A percentile compares a stretch with the other conserved stretches of the same genome.
phyloP scores from a whole-genome alignment of 2,329 filamentous ascomycete species.

The Calonectria pseudoreteaudii region DNA sequence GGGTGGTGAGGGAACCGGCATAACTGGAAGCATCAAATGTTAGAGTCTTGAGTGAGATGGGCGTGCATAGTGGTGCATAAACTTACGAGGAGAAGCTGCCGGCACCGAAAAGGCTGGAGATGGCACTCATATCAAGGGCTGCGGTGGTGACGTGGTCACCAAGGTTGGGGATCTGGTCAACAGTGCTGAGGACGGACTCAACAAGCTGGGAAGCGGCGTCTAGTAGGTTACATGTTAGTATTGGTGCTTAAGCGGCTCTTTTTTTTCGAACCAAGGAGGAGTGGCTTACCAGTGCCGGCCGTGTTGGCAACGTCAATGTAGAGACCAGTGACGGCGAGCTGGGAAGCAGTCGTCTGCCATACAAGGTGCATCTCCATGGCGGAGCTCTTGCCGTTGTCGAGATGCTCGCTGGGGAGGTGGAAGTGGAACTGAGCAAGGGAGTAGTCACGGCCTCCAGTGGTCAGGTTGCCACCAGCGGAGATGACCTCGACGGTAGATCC shows the following conservation, averaged over 20 bases:
- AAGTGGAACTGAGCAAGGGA: conserved; percentile 68
- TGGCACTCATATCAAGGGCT: conserved; percentile 50
- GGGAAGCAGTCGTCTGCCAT: conserved; percentile 31
- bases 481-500: conserved; percentile 64
- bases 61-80: neutral
- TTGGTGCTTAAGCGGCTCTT: neutral
- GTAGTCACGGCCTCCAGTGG: conserved; percentile 53
- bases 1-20: conserved; percentile 71
- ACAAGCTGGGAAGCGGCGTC: conserved; percentile 44
- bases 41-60: conserved; percentile 9
- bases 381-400: conserved; percentile 53
- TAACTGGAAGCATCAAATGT: conserved; percentile 50
- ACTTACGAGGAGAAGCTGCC: conserved; percentile 46
- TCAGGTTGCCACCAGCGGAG: conserved; percentile 60
- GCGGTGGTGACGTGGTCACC: conserved; percentile 52
- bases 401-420: conserved; percentile 71
- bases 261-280: no score
- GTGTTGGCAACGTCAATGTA: conserved; percentile 39
- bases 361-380: conserved; percentile 49
- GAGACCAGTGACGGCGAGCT: conserved; percentile 46
- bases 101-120: conserved; percentile 52
- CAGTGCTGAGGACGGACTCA: conserved; percentile 51
- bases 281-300: conserved; percentile 1
- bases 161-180: conserved; percentile 51
- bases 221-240: neutral